These are phyloP conservation scores for Alternaria ethzedia DNA, from an alignment of 2,329 filamentous ascomycete genomes.

Conservation along the genomic window DNA sequence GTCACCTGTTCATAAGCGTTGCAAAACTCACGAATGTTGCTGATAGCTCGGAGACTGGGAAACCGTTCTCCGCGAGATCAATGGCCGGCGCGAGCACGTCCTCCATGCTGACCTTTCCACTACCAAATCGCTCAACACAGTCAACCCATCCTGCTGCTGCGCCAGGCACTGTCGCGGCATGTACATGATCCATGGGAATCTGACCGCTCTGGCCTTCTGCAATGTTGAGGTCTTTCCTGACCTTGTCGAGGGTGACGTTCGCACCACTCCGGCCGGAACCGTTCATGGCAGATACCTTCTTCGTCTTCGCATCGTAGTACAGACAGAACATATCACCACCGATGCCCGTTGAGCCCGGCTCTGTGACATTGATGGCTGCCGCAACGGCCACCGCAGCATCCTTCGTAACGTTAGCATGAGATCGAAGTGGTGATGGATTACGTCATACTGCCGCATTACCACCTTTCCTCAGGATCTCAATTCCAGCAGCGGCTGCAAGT, in stretches of 20 bases:
- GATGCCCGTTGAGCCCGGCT: constrained; percentile 91
- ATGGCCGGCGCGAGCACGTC: constrained; percentile 85
- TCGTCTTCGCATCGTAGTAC: constrained; percentile 83
- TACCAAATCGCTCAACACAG: constrained; percentile 85
- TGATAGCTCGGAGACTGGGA: constrained; percentile 83
- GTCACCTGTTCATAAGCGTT: background rate
- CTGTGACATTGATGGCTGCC: constrained; percentile 89
- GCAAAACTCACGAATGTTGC: constrained; percentile 66
- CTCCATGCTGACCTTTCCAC: constrained; percentile 77
- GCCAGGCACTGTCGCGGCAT: constrained; percentile 86
- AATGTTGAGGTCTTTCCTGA: constrained; percentile 73
- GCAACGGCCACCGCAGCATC: constrained; percentile 97
- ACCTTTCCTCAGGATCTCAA: constrained; percentile 82
- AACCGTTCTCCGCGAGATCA: constrained; percentile 84
- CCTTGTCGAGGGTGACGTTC: constrained; percentile 70
- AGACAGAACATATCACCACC: constrained; percentile 98
- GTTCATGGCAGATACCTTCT: constrained; percentile 85
- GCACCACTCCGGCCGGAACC: constrained; percentile 85
- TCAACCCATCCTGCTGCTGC: constrained; percentile 95
- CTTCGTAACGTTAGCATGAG: constrained; percentile 52
- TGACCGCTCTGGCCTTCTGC: constrained; percentile 60
- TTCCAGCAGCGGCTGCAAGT: constrained; percentile 84
- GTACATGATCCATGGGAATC: constrained; percentile 78
- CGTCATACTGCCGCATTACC: constrained; percentile 86
- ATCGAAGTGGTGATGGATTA: constrained; percentile 24